Evolutionary conservation across 2,329 filamentous ascomycete genomes (phyloP).

Genomic region (Zymoseptoria crescenta): DNA sequence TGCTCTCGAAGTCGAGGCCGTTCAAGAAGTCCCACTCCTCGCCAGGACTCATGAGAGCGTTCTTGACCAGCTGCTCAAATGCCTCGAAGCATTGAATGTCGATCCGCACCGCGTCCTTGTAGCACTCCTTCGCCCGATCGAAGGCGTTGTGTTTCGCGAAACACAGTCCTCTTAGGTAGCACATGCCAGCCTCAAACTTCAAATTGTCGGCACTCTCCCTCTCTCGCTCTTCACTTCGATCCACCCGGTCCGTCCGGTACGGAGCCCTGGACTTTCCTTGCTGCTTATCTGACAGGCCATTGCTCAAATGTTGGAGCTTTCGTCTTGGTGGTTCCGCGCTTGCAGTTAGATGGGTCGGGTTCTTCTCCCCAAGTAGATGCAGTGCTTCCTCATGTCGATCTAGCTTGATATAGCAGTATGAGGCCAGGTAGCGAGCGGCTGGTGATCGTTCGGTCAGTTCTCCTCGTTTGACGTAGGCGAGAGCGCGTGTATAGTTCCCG

Average conservation of each 20-base stretch:
- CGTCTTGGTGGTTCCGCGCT: constrained; percentile 57
- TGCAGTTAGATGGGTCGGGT: constrained; percentile 78
- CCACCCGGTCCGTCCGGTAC: constrained; percentile 44
- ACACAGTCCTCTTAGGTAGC: constrained; percentile 85
- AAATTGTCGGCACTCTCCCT: constrained; percentile 66
- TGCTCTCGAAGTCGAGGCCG: constrained; percentile 80
- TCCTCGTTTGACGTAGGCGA: constrained; percentile 75
- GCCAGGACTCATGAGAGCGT: constrained; percentile 78
- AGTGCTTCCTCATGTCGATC: constrained; percentile 84
- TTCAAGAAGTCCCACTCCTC: constrained; percentile 88
- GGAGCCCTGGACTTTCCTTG: constrained; percentile 33
- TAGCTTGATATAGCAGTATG: constrained; percentile 91
- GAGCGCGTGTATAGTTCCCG: constrained; percentile 87
- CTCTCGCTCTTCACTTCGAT: constrained; percentile 54
- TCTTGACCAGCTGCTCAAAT: constrained; percentile 96
- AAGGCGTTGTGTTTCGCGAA: constrained; percentile 97
- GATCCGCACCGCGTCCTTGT: constrained; percentile 93
- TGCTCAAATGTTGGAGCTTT: constrained; percentile 60
- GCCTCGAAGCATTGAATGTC: constrained; percentile 98
- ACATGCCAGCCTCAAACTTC: constrained; percentile 94
- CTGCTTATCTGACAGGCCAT: constrained; percentile 39
- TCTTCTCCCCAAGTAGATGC: constrained; percentile 77
- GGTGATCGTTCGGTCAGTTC: constrained; percentile 74
- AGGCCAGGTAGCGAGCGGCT: constrained; percentile 85
- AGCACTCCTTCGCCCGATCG: constrained; percentile 94